These are phyloP conservation scores for Yarrowia deformans DNA, from an alignment of 805 yeast species.

Conservation along the genomic window DNA sequence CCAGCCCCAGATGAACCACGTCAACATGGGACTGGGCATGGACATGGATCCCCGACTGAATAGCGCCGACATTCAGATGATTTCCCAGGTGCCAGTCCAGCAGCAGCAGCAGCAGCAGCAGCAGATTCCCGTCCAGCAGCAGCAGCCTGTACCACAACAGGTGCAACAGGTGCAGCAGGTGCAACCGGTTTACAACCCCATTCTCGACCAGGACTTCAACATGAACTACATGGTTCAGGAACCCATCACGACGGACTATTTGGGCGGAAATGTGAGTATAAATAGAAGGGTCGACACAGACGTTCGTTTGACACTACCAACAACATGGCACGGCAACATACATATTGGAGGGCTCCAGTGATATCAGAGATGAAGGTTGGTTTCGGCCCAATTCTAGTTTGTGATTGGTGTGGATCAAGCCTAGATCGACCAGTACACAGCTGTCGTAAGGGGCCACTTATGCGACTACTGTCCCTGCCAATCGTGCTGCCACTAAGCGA, in stretches of 20 bases:
- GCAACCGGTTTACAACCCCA: slow-evolving; percentile 20
- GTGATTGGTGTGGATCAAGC: too few species aligned
- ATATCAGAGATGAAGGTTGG: too few species aligned
- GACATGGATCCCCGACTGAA: slow-evolving; percentile 18
- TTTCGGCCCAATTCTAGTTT: too few species aligned
- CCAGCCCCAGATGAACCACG: slow-evolving; percentile 8
- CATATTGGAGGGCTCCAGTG: background rate
- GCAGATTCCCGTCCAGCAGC: slow-evolving; percentile 15
- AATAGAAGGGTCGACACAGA: background rate
- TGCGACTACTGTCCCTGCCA: background rate
- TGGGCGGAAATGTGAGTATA: slow-evolving; percentile 18
- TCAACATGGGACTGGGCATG: slow-evolving; percentile 4
- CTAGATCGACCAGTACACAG: background rate
- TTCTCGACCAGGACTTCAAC: slow-evolving; percentile 30
- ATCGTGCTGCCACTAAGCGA: too few species aligned
- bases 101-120: slow-evolving; percentile 26
- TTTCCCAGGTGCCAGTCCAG: slow-evolving; percentile 1
- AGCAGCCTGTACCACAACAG: background rate
- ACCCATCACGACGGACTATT: slow-evolving; percentile 16
- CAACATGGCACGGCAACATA: background rate
- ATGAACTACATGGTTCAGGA: slow-evolving; percentile 27
- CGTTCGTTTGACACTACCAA: background rate
- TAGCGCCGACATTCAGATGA: slow-evolving; percentile 15
- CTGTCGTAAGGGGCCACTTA: background rate
- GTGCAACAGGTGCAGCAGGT: slow-evolving; percentile 5